A percentile compares a stretch with the other conserved stretches of the same genome.
phyloP scores from a whole-genome alignment of 331 rosid species.

The Prunus yedoensis region DNA sequence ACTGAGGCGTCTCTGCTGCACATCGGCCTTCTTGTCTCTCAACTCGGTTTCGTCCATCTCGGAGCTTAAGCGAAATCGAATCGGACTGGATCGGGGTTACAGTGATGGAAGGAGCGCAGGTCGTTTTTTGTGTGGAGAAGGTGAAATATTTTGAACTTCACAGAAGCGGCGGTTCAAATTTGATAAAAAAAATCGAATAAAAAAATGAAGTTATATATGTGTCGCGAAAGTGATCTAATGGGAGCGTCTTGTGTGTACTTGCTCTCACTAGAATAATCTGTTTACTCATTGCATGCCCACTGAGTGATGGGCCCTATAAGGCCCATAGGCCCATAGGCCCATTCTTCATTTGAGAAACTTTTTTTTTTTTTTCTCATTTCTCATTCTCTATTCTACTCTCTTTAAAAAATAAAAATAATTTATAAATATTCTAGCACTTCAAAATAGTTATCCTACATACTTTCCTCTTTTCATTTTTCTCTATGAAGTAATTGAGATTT shows the following conservation, averaged over 20 bases:
- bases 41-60: constrained; percentile 40
- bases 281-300: neutral
- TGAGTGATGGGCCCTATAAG: neutral
- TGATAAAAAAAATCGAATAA: neutral
- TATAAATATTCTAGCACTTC: no score
- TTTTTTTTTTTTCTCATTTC: neutral
- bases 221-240: neutral
- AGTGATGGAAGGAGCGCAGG: constrained; percentile 9
- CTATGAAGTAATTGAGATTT: no score
- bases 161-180: constrained; percentile 46
- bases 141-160: constrained; percentile 44
- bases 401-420: no score
- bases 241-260: constrained; percentile 1
- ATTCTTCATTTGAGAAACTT: neutral
- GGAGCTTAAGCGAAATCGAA: constrained; percentile 2
- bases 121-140: neutral
- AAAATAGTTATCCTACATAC: no score
- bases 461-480: no score
- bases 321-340: constrained; percentile 7
- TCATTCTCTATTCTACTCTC: no score
- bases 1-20: constrained; percentile 68
- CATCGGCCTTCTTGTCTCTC: constrained; percentile 10
- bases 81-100: constrained; percentile 7
- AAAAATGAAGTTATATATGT: neutral
- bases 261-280: neutral